Base-by-base conservation (phyloP, 1,284 basidiomycete genomes). In the Bjerkandera adusta region DNA sequence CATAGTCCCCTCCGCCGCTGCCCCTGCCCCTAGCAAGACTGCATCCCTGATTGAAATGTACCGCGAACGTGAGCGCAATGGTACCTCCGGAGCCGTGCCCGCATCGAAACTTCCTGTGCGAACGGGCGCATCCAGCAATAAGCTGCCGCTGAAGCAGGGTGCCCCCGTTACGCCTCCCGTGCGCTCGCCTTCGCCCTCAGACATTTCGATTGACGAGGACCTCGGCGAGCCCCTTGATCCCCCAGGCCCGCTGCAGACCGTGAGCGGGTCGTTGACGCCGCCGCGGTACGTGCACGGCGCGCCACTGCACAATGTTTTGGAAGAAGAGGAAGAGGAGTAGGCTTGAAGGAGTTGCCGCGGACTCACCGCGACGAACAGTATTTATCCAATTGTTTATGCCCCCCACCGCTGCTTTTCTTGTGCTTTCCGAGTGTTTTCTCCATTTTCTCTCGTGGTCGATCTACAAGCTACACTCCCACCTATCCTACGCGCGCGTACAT, bases 261-360 rank as follows among this genome's bases (percentile, higher is more conserved):
- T 25, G 24, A 10, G 43, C 32, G 43, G 25, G 8, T 15, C 27
- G 13, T 56, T 55, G 41, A 49, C 61, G 26, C 89, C 90, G 5
- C 78, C 70, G 30, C 78, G 89, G 42, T 93, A 94, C 60, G 69
- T 89, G 26, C 91, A 94, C 60, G 92, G 92, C 27, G 88, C 88
- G 21, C 91, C 92, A 21, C 70, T 94, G 58, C 87, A 92, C 52
- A 92, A 92, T 56, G 89, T 92, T 25, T 24, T 88, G 41, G 89
- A 92, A 61, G 89, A 90, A 58, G 80, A 83, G 48, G 87, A 90
- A 56, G 84, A 88, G 43, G 63, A 62, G 44, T 52, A 50, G 29
- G 33, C 35, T 24, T 46, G 34, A 20, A 25, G 36, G 22, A 8
- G 22, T n/a, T 4, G 22, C n/a, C 3, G 5, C 36, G 18, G 7